These are phyloP conservation scores for Iris macrosiphon DNA, from an alignment of 106 monocot species.

Conservation along the genomic window DNA sequence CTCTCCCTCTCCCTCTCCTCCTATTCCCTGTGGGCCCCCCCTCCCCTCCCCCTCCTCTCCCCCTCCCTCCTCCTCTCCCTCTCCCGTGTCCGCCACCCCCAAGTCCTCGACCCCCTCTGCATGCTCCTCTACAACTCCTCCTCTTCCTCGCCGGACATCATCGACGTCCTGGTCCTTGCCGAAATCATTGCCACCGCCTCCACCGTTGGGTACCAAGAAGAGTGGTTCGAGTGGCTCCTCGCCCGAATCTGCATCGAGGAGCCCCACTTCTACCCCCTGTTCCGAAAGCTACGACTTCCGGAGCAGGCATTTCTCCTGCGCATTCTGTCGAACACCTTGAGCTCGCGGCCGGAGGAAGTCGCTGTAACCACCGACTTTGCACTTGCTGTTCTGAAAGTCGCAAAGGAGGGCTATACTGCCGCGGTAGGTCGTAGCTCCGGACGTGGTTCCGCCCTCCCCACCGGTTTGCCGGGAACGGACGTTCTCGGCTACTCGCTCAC, in stretches of 20 bases:
- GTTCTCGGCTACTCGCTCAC: slow-evolving; percentile 64
- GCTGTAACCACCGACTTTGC: slow-evolving; percentile 37
- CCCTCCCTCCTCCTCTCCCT: slow-evolving; percentile 30
- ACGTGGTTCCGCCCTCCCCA: slow-evolving; percentile 47
- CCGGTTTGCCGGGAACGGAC: slow-evolving; percentile 46
- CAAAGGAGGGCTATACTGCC: slow-evolving; percentile 36
- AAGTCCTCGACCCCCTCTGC: slow-evolving; percentile 45
- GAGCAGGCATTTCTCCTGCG: slow-evolving; percentile 62
- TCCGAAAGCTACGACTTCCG: slow-evolving; percentile 22
- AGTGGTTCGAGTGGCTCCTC: slow-evolving; percentile 70
- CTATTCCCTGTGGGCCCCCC: slow-evolving; percentile 36
- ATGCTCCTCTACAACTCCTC: slow-evolving; percentile 66
- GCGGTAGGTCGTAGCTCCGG: slow-evolving; percentile 41
- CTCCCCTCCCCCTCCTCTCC: too few species aligned
- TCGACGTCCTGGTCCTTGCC: too few species aligned
- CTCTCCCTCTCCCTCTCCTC: slow-evolving; percentile 51
- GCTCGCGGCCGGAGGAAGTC: slow-evolving; percentile 34
- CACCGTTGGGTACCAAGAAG: slow-evolving; percentile 54
- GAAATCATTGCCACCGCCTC: too few species aligned
- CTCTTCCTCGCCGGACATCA: too few species aligned
- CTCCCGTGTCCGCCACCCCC: slow-evolving; percentile 23
- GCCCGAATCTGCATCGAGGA: slow-evolving; percentile 71
- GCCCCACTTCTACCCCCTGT: slow-evolving; percentile 30
- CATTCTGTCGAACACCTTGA: slow-evolving; percentile 53
- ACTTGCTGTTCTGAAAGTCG: slow-evolving; percentile 24